Conservation (phyloP, 345 rosid species). For the Crucihimalaya himalaica region DNA sequence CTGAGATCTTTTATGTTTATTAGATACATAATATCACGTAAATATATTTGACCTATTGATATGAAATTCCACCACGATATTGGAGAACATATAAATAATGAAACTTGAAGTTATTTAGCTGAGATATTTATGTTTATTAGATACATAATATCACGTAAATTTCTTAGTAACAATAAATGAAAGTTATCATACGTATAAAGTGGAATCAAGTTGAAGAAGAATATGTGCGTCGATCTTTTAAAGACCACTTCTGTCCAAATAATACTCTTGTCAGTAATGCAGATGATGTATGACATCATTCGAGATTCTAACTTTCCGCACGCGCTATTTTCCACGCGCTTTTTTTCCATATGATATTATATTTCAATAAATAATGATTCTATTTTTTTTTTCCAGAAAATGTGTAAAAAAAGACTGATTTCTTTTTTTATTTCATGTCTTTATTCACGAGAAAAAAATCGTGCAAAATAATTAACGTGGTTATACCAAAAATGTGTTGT, state of each 20-base stretch:
- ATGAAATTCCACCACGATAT: neutral
- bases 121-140: neutral
- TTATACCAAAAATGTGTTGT: slow-evolving; percentile 27
- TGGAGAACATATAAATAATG: neutral
- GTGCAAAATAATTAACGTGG: neutral
- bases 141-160: neutral
- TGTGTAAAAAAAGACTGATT: slow-evolving; percentile 11
- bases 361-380: neutral
- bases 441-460: neutral
- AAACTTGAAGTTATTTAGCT: neutral
- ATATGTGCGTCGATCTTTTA: slow-evolving; percentile 35
- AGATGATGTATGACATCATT: slow-evolving; percentile 30
- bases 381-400: neutral
- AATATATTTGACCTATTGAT: neutral
- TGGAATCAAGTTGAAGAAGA: slow-evolving; percentile 26
- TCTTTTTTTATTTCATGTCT: neutral
- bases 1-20: neutral
- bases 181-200: neutral
- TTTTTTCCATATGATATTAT: too few relatives aligned
- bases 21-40: neutral
- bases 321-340: neutral
- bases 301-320: slow-evolving; percentile 8
- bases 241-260: slow-evolving; percentile 32
- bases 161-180: neutral
- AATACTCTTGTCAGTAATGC: slow-evolving; percentile 33